phyloP scores from a whole-genome alignment of 148 eudicot genomes.

The Pouteria glomerata region DNA sequence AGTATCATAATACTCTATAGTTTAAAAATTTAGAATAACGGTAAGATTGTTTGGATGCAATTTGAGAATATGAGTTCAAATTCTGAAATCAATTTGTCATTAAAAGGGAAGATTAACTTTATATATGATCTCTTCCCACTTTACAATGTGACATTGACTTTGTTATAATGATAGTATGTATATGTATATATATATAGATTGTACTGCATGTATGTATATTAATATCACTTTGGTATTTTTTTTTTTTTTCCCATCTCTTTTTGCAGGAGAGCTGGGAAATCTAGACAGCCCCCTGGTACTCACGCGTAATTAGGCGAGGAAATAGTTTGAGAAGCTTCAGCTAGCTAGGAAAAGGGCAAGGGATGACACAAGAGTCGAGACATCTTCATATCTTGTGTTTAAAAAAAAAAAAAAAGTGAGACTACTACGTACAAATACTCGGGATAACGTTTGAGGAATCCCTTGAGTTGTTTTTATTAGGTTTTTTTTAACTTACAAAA shows the following conservation, averaged over 20 bases:
- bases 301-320: conserved; percentile 21
- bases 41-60: too few relatives aligned
- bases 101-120: too few relatives aligned
- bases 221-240: neutral
- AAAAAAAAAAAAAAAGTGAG: conserved; percentile 6
- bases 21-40: too few relatives aligned
- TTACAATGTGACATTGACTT: too few relatives aligned
- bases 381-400: conserved; percentile 12
- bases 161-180: neutral
- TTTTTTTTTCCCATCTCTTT: neutral
- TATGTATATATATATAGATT: too few relatives aligned
- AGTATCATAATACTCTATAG: too few relatives aligned
- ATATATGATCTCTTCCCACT: too few relatives aligned
- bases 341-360: neutral
- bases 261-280: conserved; percentile 54
- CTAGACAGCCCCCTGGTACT: conserved; percentile 46
- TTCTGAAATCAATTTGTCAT: too few relatives aligned
- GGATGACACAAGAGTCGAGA: neutral
- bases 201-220: neutral
- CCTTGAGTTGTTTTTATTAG: neutral
- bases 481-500: conserved; percentile 2
- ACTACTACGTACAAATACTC: neutral
- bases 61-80: too few relatives aligned
- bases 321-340: conserved; percentile 1
- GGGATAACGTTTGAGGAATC: conserved; percentile 9